Evolutionary conservation across 371 early-diverging fungal genomes (phyloP), one percentile per base, ranked within the genome.

Genomic region (Mucor plumbeus): DNA sequence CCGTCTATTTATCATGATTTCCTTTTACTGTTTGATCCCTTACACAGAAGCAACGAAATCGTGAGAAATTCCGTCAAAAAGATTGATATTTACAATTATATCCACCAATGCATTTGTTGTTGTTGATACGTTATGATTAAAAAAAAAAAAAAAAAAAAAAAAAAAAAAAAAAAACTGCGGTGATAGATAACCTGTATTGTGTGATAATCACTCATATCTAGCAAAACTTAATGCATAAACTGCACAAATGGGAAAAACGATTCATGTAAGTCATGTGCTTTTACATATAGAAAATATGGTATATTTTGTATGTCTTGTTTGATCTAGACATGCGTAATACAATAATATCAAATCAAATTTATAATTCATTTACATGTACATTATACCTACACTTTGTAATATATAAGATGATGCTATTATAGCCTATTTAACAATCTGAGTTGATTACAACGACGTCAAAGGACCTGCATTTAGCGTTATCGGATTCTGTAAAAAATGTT

Each of bases 61-160:
- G 53, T 53, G 53, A 53, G 53, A 53, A 53, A 53, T 53, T 53
- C 53, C 53, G 53, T 53, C 53, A 53, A 53, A 13, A 53, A 19
- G 47, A 47, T 19, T 19, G 19, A 47, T n/a, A n/a, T n/a, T n/a
- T n/a, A n/a, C n/a, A n/a, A 47, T 1, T 26, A 26, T 26, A 26
- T 26, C 3, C 3, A 26, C 26, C 3, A 3, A 26, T 3, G 3
- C 26, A 1, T 26, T 26, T 26, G 26, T 26, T 26, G 26, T 26
- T 26, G 26, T 26, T 26, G 26, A 26, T 26, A 26, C 26, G 26
- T 26, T 26, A 26, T 26, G 26, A 26, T 1, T 38, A 11, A 38
- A 11, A 38, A 38, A 38, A 38, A 38, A 9, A 11, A 38, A 38
- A 38, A 31, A 53, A 53, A 21, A 4, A 53, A 53, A 31, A 9